These are phyloP conservation scores for Gossypium aridum DNA, from an alignment of 441 rosid species.

Conservation along the genomic window DNA sequence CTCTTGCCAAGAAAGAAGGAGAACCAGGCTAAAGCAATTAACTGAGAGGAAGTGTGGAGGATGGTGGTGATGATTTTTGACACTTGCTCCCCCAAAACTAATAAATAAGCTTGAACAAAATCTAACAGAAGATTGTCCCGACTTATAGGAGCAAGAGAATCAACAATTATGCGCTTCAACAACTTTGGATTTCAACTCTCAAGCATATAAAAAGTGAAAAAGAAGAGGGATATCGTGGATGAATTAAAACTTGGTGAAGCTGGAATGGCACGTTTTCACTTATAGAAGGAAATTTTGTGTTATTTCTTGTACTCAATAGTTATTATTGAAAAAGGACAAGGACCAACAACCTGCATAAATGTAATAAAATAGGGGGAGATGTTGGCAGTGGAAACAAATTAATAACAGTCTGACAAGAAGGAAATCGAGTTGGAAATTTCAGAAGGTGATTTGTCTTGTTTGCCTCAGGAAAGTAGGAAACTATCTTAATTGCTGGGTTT, in stretches of 20 bases:
- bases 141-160: neutral
- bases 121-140: neutral
- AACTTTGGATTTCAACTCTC: neutral
- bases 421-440: neutral
- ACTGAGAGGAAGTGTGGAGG: neutral
- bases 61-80: neutral
- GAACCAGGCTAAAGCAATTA: neutral
- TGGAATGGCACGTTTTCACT: neutral
- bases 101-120: neutral
- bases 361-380: neutral
- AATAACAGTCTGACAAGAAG: neutral
- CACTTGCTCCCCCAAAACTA: neutral
- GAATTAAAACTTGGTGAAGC: neutral
- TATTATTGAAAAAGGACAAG: neutral
- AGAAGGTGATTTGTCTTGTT: neutral
- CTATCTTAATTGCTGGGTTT: neutral
- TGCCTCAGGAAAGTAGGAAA: neutral
- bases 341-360: conserved; percentile 3
- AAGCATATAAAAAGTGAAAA: neutral
- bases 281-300: neutral
- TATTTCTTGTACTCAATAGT: neutral
- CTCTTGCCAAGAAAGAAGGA: neutral
- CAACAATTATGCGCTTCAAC: neutral
- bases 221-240: neutral
- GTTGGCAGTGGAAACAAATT: neutral